These are phyloP conservation scores for Tylopilus subfusipes DNA, from an alignment of 768 basidiomycete genomes.

Conservation along the genomic window DNA sequence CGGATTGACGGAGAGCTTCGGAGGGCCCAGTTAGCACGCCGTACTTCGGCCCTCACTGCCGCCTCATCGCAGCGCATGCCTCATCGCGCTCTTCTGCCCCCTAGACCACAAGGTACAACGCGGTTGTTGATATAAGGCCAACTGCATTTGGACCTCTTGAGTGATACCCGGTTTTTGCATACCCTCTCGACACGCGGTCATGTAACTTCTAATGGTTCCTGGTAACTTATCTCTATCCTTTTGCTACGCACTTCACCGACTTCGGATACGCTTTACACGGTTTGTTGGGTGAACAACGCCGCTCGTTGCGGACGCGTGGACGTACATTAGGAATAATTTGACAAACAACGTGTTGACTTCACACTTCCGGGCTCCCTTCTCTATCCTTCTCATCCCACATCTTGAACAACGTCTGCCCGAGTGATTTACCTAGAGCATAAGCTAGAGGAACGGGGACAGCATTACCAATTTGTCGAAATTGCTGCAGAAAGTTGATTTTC, in stretches of 20 bases:
- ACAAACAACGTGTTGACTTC: neutral
- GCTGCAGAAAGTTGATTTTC: conserved; percentile 38
- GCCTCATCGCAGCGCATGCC: conserved; percentile 35
- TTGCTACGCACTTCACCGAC: neutral
- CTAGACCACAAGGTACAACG: conserved; percentile 12
- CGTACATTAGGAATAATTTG: conserved; percentile 3
- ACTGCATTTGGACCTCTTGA: neutral
- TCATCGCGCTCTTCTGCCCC: conserved; percentile 27
- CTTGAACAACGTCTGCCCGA: conserved; percentile 43
- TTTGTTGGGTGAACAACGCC: neutral
- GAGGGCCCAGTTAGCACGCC: conserved; percentile 45
- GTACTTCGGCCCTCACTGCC: conserved; percentile 30
- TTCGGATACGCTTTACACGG: conserved; percentile 1
- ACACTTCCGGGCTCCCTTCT: conserved; percentile 44
- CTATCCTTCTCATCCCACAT: conserved; percentile 44
- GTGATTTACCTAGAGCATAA: conserved; percentile 50
- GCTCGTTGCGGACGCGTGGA: neutral
- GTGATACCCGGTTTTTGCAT: conserved; percentile 20
- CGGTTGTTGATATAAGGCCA: conserved; percentile 12
- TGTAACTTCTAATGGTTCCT: neutral
- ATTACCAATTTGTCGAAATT: conserved; percentile 76
- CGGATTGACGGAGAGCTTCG: conserved; percentile 80
- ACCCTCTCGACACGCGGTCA: conserved; percentile 7
- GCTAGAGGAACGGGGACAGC: conserved; percentile 74
- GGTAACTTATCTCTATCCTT: conserved; percentile 15